phyloP scores from a whole-genome alignment of 768 basidiomycete species.

The Psilocybe sp. region DNA sequence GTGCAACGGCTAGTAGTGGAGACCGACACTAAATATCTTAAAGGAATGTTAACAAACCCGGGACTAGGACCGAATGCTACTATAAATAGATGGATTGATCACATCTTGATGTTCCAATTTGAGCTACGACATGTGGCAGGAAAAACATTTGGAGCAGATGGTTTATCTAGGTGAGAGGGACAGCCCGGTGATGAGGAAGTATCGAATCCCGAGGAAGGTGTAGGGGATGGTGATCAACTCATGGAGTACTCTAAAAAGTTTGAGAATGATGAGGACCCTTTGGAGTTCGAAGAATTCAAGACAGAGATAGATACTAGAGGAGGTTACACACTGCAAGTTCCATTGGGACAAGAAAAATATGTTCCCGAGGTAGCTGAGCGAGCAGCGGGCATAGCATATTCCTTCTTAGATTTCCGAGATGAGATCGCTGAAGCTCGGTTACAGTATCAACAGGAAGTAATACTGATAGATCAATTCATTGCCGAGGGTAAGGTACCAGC shows the following conservation, averaged over 20 bases:
- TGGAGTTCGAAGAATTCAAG: slow-evolving; percentile 9
- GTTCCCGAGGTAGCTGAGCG: not conserved
- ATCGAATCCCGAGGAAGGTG: not conserved
- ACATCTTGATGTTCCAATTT: slow-evolving; percentile 32
- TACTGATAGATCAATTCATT: too few species aligned
- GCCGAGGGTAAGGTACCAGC: too few species aligned
- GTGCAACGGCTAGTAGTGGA: slow-evolving; percentile 28
- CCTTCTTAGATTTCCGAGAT: not conserved
- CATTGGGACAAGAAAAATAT: not conserved
- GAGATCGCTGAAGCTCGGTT: too few species aligned
- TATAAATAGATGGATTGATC: slow-evolving; percentile 34
- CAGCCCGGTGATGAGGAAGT: slow-evolving; percentile 14
- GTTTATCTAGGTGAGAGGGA: slow-evolving; percentile 20
- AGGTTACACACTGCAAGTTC: too few species aligned
- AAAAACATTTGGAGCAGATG: slow-evolving; percentile 25
- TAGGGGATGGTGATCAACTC: not conserved
- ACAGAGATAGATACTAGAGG: slow-evolving; percentile 7
- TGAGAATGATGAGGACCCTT: not conserved
- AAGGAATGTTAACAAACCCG: slow-evolving; percentile 31
- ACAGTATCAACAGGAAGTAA: too few species aligned
- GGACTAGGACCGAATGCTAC: slow-evolving; percentile 29
- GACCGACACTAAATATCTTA: slow-evolving; percentile 29
- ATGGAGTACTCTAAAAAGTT: not conserved
- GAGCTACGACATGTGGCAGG: slow-evolving; percentile 26
- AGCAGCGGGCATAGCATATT: not conserved